phyloP scores from a whole-genome alignment of 345 rosid genomes.

The Murraya koenigii region DNA sequence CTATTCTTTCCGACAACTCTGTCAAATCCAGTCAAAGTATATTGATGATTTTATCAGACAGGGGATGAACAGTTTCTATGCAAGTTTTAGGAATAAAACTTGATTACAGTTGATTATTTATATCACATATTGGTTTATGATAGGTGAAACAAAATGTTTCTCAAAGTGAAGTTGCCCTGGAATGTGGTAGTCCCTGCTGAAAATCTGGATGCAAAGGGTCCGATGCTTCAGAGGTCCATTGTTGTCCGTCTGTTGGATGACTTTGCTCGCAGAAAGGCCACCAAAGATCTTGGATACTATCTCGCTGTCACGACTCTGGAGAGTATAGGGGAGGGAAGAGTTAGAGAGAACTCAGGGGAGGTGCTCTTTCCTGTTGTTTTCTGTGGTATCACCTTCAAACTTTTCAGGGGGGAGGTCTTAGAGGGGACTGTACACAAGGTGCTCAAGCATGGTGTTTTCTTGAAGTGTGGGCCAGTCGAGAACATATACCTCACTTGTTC shows the following conservation, averaged over 20 bases:
- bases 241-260: constrained; percentile 55
- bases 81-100: neutral
- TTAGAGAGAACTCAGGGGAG: constrained; percentile 67
- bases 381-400: constrained; percentile 74
- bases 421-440: constrained; percentile 71
- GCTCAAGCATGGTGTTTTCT: constrained; percentile 78
- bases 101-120: neutral
- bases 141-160: constrained; percentile 47
- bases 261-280: constrained; percentile 58
- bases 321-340: constrained; percentile 70
- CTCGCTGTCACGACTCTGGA: constrained; percentile 56
- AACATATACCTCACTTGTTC: constrained; percentile 48
- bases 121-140: neutral
- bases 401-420: constrained; percentile 74
- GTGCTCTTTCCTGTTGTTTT: constrained; percentile 74
- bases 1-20: neutral
- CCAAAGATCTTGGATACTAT: constrained; percentile 72
- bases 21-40: neutral
- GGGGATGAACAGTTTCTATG: neutral
- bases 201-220: constrained; percentile 59
- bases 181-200: constrained; percentile 76
- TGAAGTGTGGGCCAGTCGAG: constrained; percentile 71
- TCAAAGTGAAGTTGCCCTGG: constrained; percentile 74
- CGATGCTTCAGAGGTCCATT: constrained; percentile 68
- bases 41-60: neutral